Conservation (phyloP, 306 rosid genomes). For the Echinosophora koreensis region DNA sequence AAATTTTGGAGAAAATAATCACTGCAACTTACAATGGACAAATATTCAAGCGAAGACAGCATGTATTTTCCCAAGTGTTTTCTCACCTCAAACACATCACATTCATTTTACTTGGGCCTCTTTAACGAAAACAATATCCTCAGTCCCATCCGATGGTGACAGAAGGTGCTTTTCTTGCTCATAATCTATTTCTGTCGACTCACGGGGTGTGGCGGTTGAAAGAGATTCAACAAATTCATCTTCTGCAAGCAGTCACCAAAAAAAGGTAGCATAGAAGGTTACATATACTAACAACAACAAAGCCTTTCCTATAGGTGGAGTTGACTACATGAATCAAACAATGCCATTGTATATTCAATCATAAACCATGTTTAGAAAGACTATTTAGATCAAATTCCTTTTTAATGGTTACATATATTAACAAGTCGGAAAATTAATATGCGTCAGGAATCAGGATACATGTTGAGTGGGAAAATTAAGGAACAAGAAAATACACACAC, state of each 20-base stretch:
- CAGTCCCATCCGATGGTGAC: constrained; percentile 53
- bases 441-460: constrained; percentile 31
- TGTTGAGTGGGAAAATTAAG: neutral
- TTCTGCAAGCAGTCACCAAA: constrained; percentile 56
- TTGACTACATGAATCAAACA: neutral
- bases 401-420: constrained; percentile 37
- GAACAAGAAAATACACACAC: constrained; percentile 53
- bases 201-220: constrained; percentile 60
- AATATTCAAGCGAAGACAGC: constrained; percentile 24
- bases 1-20: constrained; percentile 25
- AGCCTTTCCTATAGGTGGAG: neutral
- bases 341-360: neutral
- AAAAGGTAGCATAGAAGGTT: neutral
- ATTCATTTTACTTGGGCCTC: constrained; percentile 54
- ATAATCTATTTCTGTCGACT: constrained; percentile 61
- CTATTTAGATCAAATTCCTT: neutral
- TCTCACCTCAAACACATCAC: constrained; percentile 38
- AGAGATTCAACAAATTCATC: constrained; percentile 69
- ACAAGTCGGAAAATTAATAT: constrained; percentile 32
- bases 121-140: constrained; percentile 65
- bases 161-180: constrained; percentile 76
- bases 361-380: too few relatives aligned
- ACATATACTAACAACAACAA: too few relatives aligned
- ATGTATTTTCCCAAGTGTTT: constrained; percentile 17
- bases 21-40: constrained; percentile 40